Evolutionary conservation across 2,329 filamentous ascomycete species (phyloP).

Genomic region (Trichoderma guizhouense): DNA sequence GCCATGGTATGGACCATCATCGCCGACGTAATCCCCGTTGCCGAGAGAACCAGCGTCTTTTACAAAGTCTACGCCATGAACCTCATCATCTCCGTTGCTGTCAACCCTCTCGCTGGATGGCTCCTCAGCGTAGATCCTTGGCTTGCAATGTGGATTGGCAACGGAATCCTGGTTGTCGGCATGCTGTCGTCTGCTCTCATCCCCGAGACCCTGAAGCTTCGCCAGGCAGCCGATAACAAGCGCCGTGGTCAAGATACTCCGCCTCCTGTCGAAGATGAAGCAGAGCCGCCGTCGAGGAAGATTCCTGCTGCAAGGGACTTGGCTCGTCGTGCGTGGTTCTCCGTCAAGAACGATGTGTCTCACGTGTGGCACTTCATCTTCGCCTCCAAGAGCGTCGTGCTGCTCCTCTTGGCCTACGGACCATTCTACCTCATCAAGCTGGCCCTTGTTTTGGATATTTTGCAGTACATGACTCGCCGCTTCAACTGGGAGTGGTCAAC

Average conservation of each 20-base stretch:
- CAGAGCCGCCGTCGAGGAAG: constrained; percentile 13
- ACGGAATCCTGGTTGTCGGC: constrained; percentile 30
- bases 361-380: constrained; percentile 41
- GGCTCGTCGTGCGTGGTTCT: constrained; percentile 27
- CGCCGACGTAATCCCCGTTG: constrained; percentile 41
- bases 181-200: constrained; percentile 32
- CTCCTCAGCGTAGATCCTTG: constrained; percentile 40
- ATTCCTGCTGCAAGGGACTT: constrained; percentile 7
- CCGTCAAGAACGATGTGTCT: constrained; percentile 29
- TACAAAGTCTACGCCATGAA: constrained; percentile 38
- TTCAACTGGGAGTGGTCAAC: constrained; percentile 48
- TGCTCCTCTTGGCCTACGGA: constrained; percentile 36
- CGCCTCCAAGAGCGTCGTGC: constrained; percentile 35
- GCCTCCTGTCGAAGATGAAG: constrained; percentile 7
- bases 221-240: constrained; percentile 29
- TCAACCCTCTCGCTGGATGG: constrained; percentile 40
- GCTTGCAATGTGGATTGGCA: constrained; percentile 38
- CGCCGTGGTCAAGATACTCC: neutral
- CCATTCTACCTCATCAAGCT: constrained; percentile 31
- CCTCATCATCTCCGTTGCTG: constrained; percentile 37
- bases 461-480: constrained; percentile 53
- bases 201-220: constrained; percentile 43
- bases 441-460: constrained; percentile 34
- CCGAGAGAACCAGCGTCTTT: constrained; percentile 39
- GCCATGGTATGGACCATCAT: constrained; percentile 47